Conservation (phyloP, 2,329 filamentous ascomycete species). For the Alternaria brassicae region DNA sequence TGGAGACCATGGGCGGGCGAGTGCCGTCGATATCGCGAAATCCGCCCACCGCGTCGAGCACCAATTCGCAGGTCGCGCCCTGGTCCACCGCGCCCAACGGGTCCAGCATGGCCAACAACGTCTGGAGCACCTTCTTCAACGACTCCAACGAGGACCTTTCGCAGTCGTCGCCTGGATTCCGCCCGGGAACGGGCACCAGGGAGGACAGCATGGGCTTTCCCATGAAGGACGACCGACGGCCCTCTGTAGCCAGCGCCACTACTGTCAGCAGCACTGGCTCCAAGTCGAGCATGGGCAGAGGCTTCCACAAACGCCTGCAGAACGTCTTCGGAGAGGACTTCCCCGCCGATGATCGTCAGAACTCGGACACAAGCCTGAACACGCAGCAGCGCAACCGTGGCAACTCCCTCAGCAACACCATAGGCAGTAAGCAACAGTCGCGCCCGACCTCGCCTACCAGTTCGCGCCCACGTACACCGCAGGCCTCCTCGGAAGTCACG, state of each 20-base stretch:
- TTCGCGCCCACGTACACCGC: constrained; percentile 82
- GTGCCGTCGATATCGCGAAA: constrained; percentile 66
- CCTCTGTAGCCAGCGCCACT: constrained; percentile 86
- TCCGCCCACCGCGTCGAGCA: constrained; percentile 62
- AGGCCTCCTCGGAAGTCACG: constrained; percentile 90
- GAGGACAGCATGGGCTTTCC: constrained; percentile 57
- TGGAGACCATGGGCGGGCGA: constrained; percentile 67
- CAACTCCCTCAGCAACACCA: constrained; percentile 76
- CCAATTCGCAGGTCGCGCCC: constrained; percentile 59
- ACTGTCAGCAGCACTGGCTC: constrained; percentile 88
- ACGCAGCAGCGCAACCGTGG: constrained; percentile 73
- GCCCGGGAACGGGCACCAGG: constrained; percentile 62
- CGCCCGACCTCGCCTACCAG: constrained; percentile 73
- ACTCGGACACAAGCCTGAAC: constrained; percentile 72
- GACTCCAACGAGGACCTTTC: constrained; percentile 74
- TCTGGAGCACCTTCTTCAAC: constrained; percentile 70
- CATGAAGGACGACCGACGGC: constrained; percentile 73
- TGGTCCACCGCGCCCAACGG: constrained; percentile 57
- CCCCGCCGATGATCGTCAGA: constrained; percentile 67
- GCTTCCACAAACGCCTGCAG: constrained; percentile 78
- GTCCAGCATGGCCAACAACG: constrained; percentile 52
- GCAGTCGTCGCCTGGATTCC: constrained; percentile 75
- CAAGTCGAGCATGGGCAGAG: constrained; percentile 72
- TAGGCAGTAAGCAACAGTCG: constrained; percentile 57
- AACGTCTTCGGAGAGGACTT: constrained; percentile 94